Percentiles rank a stretch among this genome's conserved stretches.
phyloP scores from a whole-genome alignment of 1,139 yeast species.

The Diutina pseudorugosa region DNA sequence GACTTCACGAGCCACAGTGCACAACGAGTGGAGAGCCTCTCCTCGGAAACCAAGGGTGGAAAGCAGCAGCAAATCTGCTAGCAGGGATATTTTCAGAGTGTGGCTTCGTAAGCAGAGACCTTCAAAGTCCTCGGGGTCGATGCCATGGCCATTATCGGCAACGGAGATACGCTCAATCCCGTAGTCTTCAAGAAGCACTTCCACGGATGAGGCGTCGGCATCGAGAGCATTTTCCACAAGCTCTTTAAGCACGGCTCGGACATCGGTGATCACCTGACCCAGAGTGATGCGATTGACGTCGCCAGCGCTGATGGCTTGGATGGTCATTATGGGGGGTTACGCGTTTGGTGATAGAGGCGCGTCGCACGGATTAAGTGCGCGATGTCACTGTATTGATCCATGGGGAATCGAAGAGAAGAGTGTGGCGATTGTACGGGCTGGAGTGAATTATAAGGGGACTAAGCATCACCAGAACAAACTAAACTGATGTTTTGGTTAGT shows the following conservation, averaged over 20 bases:
- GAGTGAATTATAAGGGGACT: no score
- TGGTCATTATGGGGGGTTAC: slow-evolving; percentile 6
- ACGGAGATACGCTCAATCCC: background rate
- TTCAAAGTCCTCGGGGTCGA: background rate
- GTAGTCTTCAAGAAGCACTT: background rate
- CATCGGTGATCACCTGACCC: slow-evolving; percentile 82
- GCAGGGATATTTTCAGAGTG: background rate
- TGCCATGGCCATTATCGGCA: slow-evolving; percentile 1
- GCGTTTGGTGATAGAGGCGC: background rate
- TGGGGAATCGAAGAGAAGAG: no score
- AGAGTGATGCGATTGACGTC: slow-evolving; percentile 74
- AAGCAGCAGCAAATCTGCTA: background rate
- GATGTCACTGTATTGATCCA: no score
- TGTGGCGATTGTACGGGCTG: no score
- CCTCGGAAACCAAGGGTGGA: slow-evolving; percentile 64
- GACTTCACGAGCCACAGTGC: slow-evolving; percentile 40
- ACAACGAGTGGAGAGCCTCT: slow-evolving; percentile 69
- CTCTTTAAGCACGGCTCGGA: slow-evolving; percentile 56
- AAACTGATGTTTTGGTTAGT: no score
- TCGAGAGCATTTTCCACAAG: slow-evolving; percentile 16
- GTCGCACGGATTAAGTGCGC: background rate
- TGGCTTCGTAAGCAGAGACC: background rate
- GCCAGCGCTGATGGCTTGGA: slow-evolving; percentile 23
- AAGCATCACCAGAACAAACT: no score
- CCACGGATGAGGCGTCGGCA: slow-evolving; percentile 26